Evolutionary conservation across 192 early-diverging fungal genomes (phyloP), one percentile per base, ranked within the genome.

Genomic region (Umbelopsis sp.): DNA sequence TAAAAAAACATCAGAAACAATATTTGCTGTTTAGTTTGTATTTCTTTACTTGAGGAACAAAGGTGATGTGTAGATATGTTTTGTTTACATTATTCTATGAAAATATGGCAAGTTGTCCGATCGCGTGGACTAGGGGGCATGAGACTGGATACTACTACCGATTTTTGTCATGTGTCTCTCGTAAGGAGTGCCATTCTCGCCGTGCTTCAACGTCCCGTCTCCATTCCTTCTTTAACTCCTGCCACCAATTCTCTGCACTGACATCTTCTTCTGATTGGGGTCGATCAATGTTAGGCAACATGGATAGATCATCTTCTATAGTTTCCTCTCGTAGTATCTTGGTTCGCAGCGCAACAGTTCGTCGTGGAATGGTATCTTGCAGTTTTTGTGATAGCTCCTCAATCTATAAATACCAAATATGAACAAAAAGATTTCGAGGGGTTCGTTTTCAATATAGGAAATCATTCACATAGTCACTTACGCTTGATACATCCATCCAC

Each of bases 401-500:
- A 41, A 66, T 72, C 38, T 59, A 45, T n/a, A 16, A 49, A 70
- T 65, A 38, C 52, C 3, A 32, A 32, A 11, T 73, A 73, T 76
- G 71, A 80, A 77, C 3, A 79, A 81, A 5, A 73, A 74, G 22
- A 31, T 21, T 7, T 72, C 65, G 16, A 49, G 47, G 47, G 47
- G 47, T 4, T 49, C 16, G 5, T n/a, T 49, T 21, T n/a, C n/a
- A n/a, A 1, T 12, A 49, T 1, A 1, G n/a, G 20, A 16, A 9
- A 47, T 83, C 7, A 16, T 31, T 25, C 32, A 9, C 9, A 8
- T 34, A 3, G 16, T 26, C 49, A 69, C 74, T 76, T 76, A 80
- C 79, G 45, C 56, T 80, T 45, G 67, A 69, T 9, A 80, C 79
- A 7, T 80, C 74, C 2, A 80, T 32, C 47, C 74, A 80, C 36